A percentile compares a stretch with the other conserved stretches of the same genome.
These are phyloP conservation scores for Neckera pumila DNA, from an alignment of 225 moss, liverwort and hornwort species.

Conservation along the genomic window DNA sequence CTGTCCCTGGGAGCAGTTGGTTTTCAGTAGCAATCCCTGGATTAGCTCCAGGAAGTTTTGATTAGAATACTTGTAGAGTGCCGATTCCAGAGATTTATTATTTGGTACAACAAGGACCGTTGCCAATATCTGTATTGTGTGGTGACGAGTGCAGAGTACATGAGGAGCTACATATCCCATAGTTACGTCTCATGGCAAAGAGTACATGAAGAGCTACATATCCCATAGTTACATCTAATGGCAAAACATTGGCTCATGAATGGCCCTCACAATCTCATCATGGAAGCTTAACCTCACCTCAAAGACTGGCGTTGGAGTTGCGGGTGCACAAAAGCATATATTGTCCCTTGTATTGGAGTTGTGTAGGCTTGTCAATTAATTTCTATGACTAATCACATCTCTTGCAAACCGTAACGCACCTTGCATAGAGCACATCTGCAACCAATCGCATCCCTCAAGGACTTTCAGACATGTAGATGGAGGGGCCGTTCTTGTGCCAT, in stretches of 20 bases:
- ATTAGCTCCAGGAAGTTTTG: not conserved
- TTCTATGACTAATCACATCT: not conserved
- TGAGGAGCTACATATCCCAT: not conserved
- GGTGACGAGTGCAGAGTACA: too few relatives aligned
- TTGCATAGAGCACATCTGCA: rapidly evolving
- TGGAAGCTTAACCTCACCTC: not conserved
- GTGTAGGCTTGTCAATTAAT: not conserved
- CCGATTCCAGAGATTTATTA: not conserved
- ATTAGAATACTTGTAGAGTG: not conserved
- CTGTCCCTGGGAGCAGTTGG: not conserved
- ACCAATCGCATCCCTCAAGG: rapidly evolving
- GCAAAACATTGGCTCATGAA: not conserved
- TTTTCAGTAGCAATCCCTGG: not conserved
- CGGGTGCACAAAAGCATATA: rapidly evolving
- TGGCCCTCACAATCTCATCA: not conserved
- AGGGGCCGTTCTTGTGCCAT: too few relatives aligned
- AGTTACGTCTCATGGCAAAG: too few relatives aligned
- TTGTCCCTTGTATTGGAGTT: not conserved
- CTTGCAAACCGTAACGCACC: rapidly evolving
- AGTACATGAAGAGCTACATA: too few relatives aligned
- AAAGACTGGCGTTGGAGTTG: rapidly evolving
- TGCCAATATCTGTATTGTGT: not conserved
- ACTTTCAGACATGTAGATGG: rapidly evolving
- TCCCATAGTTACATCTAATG: rapidly evolving
- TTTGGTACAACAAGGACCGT: not conserved